These are phyloP conservation scores for Solanum lycopersicoides DNA, from an alignment of 257 asterid species.

Conservation along the genomic window DNA sequence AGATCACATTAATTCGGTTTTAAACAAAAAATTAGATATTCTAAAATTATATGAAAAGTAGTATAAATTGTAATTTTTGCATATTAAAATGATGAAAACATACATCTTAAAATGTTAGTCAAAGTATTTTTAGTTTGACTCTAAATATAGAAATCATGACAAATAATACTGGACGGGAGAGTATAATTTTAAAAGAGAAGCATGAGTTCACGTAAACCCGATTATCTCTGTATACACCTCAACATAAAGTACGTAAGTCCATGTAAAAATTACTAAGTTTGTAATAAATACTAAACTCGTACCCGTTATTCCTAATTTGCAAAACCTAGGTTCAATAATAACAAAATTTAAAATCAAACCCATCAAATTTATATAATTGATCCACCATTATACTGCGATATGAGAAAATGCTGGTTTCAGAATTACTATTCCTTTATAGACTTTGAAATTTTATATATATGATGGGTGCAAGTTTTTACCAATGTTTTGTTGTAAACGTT, in stretches of 20 bases:
- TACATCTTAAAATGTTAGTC: no score
- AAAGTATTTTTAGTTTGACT: no score
- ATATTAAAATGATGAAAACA: no score
- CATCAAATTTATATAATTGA: background rate
- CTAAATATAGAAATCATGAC: no score
- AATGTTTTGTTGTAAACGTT: background rate
- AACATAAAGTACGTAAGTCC: background rate
- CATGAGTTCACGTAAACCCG: no score
- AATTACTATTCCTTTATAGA: background rate
- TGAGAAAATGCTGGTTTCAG: background rate
- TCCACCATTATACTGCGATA: background rate
- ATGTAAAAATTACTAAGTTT: background rate
- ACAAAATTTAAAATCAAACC: background rate
- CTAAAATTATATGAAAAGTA: no score
- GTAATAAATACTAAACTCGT: background rate
- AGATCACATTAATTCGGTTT: no score
- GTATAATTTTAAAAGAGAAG: no score
- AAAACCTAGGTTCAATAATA: background rate
- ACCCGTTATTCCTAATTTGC: background rate
- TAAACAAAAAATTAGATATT: no score
- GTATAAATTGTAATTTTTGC: no score
- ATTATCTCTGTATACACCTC: no score
- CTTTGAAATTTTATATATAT: background rate
- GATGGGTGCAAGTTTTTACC: background rate
- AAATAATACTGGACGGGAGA: no score